Conservation (phyloP, 306 rosid species). For the Gillenia trifoliata region DNA sequence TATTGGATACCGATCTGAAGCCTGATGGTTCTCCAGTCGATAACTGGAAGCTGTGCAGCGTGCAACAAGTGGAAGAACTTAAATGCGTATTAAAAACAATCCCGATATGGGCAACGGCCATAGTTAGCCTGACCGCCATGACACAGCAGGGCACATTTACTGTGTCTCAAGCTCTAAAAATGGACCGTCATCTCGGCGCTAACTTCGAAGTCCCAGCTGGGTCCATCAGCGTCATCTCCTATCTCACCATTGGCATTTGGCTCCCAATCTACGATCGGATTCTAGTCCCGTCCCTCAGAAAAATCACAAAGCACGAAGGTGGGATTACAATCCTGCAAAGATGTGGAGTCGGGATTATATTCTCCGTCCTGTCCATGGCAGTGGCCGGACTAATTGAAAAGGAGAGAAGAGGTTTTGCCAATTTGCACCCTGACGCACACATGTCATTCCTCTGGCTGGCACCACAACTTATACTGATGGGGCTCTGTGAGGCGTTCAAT, state of each 20-base stretch:
- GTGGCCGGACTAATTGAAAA: conserved; percentile 51
- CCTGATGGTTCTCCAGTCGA: conserved; percentile 40
- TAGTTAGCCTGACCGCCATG: conserved; percentile 35
- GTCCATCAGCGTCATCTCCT: conserved; percentile 43
- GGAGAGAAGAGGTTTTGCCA: conserved; percentile 35
- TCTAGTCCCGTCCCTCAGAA: conserved; percentile 43
- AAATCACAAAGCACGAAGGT: conserved; percentile 39
- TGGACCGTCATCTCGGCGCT: conserved; percentile 54
- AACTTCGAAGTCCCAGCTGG: conserved; percentile 63
- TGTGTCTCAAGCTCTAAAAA: conserved; percentile 52
- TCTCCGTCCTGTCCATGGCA: conserved; percentile 48
- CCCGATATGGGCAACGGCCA: conserved; percentile 55
- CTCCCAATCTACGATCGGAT: conserved; percentile 52
- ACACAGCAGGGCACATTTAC: conserved; percentile 48
- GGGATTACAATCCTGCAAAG: conserved; percentile 53
- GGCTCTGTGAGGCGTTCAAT: conserved; percentile 58
- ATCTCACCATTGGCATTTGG: conserved; percentile 40
- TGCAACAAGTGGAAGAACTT: conserved; percentile 67
- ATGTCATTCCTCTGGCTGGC: conserved; percentile 53
- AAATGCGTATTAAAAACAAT: conserved; percentile 50
- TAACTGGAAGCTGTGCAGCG: conserved; percentile 48
- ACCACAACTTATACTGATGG: conserved; percentile 55
- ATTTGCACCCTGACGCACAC: conserved; percentile 29
- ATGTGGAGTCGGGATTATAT: conserved; percentile 52
- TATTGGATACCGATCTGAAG: conserved; percentile 39